A percentile compares a stretch with the other conserved stretches of the same genome.
Conservation (phyloP, 2,329 filamentous ascomycete genomes). For the Chalaropsis ovoidea region DNA sequence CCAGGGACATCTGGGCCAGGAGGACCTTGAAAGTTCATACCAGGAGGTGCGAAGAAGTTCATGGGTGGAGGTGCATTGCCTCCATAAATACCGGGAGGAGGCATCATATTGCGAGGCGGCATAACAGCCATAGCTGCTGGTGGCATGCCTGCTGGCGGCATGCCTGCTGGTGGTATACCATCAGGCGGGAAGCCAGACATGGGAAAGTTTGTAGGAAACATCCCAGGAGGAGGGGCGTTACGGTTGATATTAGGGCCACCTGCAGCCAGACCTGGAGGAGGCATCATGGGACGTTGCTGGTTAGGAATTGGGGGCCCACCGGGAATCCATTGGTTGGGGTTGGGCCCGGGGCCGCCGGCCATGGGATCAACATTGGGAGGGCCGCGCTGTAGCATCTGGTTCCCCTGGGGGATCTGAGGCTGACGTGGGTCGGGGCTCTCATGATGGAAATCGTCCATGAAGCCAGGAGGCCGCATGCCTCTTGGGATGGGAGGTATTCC, state of each 20-base stretch:
- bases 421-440: constrained; percentile 38
- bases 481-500: constrained; percentile 29
- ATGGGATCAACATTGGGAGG: constrained; percentile 52
- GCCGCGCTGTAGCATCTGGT: constrained; percentile 56
- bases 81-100: constrained; percentile 49
- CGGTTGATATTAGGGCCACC: constrained; percentile 31
- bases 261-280: constrained; percentile 47
- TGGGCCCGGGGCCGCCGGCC: constrained; percentile 34
- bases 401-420: constrained; percentile 46
- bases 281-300: constrained; percentile 41
- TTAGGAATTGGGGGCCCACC: constrained; percentile 32
- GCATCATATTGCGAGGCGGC: constrained; percentile 45
- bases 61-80: constrained; percentile 37
- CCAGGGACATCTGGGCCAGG: constrained; percentile 36
- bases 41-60: constrained; percentile 45
- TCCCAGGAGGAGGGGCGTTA: constrained; percentile 45
- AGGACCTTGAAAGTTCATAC: constrained; percentile 42
- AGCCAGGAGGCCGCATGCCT: constrained; percentile 40
- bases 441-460: constrained; percentile 47
- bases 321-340: constrained; percentile 39
- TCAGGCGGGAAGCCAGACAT: constrained; percentile 33
- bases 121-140: constrained; percentile 43
- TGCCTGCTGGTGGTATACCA: constrained; percentile 29
- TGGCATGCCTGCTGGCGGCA: constrained; percentile 34
- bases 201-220: constrained; percentile 53